These are phyloP conservation scores for Datisca glomerata DNA, from an alignment of 306 rosid species.

Conservation along the genomic window DNA sequence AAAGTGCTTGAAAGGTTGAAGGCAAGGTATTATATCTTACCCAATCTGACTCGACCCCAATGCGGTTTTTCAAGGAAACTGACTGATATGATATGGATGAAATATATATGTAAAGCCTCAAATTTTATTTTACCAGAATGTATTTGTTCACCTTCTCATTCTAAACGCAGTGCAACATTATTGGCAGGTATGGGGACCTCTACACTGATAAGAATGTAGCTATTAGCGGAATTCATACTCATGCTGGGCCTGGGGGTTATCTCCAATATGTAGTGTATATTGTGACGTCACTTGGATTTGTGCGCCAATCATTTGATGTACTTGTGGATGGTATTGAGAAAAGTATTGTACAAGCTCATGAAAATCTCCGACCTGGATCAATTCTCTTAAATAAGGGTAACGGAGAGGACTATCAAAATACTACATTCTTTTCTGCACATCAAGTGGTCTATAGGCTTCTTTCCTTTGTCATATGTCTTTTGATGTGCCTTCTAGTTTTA, in stretches of 20 bases:
- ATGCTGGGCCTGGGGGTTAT: conserved; percentile 98
- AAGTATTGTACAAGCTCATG: conserved; percentile 70
- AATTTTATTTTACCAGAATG: too few species aligned
- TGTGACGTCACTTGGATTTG: conserved; percentile 87
- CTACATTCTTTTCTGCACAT: too few species aligned
- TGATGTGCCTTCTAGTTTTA: too few species aligned
- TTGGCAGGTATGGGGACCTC: conserved; percentile 59
- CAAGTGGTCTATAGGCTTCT: too few species aligned
- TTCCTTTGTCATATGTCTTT: too few species aligned
- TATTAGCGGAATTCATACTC: conserved; percentile 92
- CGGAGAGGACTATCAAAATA: conserved; percentile 14
- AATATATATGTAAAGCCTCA: too few species aligned
- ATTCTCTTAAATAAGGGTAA: conserved; percentile 61
- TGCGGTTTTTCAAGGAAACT: too few species aligned
- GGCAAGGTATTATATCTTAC: conserved; percentile 88
- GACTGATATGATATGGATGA: too few species aligned
- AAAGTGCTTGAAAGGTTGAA: conserved; percentile 71
- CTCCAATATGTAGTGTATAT: conserved; percentile 77
- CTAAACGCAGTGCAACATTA: too few species aligned
- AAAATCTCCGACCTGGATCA: conserved; percentile 75
- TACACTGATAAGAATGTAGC: conserved; percentile 87
- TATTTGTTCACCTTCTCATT: neutral
- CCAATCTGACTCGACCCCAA: too few species aligned
- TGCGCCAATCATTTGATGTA: conserved; percentile 73
- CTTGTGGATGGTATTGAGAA: conserved; percentile 91